phyloP scores from a whole-genome alignment of 1,284 basidiomycete species.

The Blastosporella zonata region DNA sequence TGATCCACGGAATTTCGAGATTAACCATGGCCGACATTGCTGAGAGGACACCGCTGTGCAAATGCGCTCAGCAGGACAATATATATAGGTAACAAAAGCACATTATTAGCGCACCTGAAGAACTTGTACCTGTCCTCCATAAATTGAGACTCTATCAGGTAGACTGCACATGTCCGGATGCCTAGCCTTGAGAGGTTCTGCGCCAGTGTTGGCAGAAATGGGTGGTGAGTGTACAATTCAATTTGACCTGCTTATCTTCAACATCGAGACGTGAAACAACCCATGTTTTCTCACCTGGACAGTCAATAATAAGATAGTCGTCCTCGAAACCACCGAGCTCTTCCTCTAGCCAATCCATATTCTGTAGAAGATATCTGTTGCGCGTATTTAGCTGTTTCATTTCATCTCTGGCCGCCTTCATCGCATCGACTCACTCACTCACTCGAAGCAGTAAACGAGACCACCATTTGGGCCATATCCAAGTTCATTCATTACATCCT shows the following conservation, averaged over 20 bases:
- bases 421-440: conserved; percentile 52
- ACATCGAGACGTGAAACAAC: not conserved
- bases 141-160: conserved; percentile 96
- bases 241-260: conserved; percentile 74
- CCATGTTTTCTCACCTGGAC: conserved; percentile 65
- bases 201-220: conserved; percentile 89
- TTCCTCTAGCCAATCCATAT: conserved; percentile 99
- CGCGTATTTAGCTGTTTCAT: conserved; percentile 1
- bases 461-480: conserved; percentile 97
- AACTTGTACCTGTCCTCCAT: conserved; percentile 99
- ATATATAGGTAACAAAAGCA: conserved; percentile 1
- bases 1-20: conserved; percentile 95
- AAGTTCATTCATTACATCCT: conserved; percentile 97
- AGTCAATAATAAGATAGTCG: conserved; percentile 98
- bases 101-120: conserved; percentile 62
- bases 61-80: not conserved
- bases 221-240: conserved; percentile 98
- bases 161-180: conserved; percentile 80
- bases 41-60: conserved; percentile 84
- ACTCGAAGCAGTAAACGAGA: conserved; percentile 99
- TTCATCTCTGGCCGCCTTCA: not conserved
- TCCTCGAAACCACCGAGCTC: conserved; percentile 93
- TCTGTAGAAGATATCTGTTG: conserved; percentile 87
- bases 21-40: conserved; percentile 99
- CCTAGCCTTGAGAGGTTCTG: conserved; percentile 68